Evolutionary conservation across 306 rosid genomes (phyloP).

Genomic region (Castanospermum australe): DNA sequence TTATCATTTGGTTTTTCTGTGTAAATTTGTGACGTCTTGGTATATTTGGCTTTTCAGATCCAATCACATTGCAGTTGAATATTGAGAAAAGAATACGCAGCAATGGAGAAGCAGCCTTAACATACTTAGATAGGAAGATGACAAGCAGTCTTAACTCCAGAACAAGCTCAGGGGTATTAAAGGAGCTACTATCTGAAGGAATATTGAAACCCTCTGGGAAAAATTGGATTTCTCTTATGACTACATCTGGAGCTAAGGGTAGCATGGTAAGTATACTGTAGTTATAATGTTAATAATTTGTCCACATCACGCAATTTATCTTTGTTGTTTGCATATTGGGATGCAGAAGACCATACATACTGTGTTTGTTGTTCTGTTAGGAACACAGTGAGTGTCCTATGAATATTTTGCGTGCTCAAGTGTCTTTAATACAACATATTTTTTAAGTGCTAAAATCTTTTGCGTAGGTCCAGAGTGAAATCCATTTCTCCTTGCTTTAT

Average conservation of each 20-base stretch:
- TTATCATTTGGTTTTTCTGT: background rate
- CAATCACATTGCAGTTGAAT: conserved; percentile 55
- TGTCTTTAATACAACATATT: background rate
- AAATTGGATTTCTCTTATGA: conserved; percentile 95
- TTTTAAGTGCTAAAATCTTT: conserved; percentile 7
- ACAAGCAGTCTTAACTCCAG: conserved; percentile 68
- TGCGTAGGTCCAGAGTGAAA: background rate
- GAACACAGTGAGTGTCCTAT: background rate
- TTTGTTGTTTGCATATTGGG: conserved; percentile 2
- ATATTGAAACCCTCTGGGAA: conserved; percentile 73
- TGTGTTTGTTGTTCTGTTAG: background rate
- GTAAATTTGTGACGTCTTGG: conserved; percentile 6
- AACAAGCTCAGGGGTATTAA: conserved; percentile 71
- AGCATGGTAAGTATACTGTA: conserved; percentile 62
- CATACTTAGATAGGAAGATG: conserved; percentile 87
- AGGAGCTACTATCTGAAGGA: conserved; percentile 74
- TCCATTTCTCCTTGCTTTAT: background rate
- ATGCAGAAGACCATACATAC: background rate
- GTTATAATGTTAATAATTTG: background rate
- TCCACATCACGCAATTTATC: background rate
- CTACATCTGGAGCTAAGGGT: conserved; percentile 98
- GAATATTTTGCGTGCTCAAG: conserved; percentile 5
- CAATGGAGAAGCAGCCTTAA: conserved; percentile 85
- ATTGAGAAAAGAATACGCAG: conserved; percentile 72
- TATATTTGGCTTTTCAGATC: conserved; percentile 54